Evolutionary conservation across 176 grass and related monocot genomes (phyloP), one percentile per base, ranked within the genome.

Genomic region (Pontederia paniculata): DNA sequence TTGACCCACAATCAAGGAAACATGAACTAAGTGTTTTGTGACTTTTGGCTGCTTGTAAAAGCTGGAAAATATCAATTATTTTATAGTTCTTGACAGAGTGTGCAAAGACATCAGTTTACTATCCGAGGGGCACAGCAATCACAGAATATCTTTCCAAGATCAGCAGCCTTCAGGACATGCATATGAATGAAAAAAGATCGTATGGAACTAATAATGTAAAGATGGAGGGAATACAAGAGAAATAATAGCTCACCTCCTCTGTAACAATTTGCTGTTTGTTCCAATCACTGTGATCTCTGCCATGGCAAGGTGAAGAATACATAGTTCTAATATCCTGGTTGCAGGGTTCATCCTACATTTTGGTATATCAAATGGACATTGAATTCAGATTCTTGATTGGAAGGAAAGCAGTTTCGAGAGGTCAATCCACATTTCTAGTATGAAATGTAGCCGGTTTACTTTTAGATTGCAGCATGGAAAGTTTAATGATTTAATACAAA

Each of bases 251-350:
- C 45, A 84, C 86, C 86, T 97, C 91, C 44, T 97, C 90, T 43
- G 87, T 97, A 51, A 86, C 86, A 58, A 90, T 79, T 81, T 90
- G 84, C 68, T 97, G 91, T 28, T 78, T 47, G 91, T 90, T 90
- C 71, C 74, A 70, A 81, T 81, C 6, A 77, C 71, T 79, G 80
- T 74, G 67, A 97, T 97, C 74, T 97, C 91, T 58, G 91, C 91
- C 91, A 97, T 97, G 60, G 91, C 79, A 77, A 90, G 84, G 85
- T 90, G 91, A 46, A 97, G 80, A 72, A 97, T 90, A 65, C 91
- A 97, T 21, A 97, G 68, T 68, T 97, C 91, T 69, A 97, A 71
- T 51, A 97, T 97, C 75, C 80, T 90, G 57, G 86, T 83, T 54
- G 77, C 60, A 49, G 91, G n/a, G 78, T 41, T 97, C 86, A 63